A percentile compares a stretch with the other conserved stretches of the same genome.
Evolutionary conservation across 352 stramenopile genomes (phyloP).

Genomic region (Phytopythium chamaehyphon): DNA sequence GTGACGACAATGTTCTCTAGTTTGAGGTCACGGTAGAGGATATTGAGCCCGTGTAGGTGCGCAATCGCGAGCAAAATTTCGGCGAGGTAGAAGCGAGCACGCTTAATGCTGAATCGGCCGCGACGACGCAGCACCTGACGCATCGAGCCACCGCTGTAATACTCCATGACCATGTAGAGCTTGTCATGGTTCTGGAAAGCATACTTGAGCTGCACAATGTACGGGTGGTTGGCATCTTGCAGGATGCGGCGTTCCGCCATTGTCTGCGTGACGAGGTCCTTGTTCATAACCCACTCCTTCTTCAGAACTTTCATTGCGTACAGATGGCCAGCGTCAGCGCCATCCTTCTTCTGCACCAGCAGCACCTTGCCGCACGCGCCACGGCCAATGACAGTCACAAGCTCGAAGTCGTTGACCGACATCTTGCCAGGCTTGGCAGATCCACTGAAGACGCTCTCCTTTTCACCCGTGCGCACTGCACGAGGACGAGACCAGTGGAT

Average conservation of each 20-base stretch:
- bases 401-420: constrained; percentile 72
- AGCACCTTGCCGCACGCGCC: constrained; percentile 70
- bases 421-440: constrained; percentile 63
- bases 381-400: constrained; percentile 68
- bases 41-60: constrained; percentile 56
- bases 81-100: constrained; percentile 59
- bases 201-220: constrained; percentile 74
- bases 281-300: constrained; percentile 82
- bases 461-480: constrained; percentile 58
- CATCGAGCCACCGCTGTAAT: constrained; percentile 68
- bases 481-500: constrained; percentile 69
- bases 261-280: constrained; percentile 71
- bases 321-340: constrained; percentile 45
- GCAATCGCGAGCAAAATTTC: constrained; percentile 67
- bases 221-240: constrained; percentile 70
- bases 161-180: constrained; percentile 82
- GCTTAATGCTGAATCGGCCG: constrained; percentile 69
- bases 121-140: constrained; percentile 61
- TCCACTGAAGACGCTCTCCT: constrained; percentile 65
- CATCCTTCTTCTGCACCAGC: constrained; percentile 68
- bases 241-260: constrained; percentile 74
- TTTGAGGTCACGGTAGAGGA: constrained; percentile 75
- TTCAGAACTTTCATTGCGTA: constrained; percentile 81
- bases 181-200: constrained; percentile 81
- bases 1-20: constrained; percentile 75